Evolutionary conservation across 1,284 basidiomycete species (phyloP), one percentile per base, ranked within the genome.

Genomic region (Ustilago curta): DNA sequence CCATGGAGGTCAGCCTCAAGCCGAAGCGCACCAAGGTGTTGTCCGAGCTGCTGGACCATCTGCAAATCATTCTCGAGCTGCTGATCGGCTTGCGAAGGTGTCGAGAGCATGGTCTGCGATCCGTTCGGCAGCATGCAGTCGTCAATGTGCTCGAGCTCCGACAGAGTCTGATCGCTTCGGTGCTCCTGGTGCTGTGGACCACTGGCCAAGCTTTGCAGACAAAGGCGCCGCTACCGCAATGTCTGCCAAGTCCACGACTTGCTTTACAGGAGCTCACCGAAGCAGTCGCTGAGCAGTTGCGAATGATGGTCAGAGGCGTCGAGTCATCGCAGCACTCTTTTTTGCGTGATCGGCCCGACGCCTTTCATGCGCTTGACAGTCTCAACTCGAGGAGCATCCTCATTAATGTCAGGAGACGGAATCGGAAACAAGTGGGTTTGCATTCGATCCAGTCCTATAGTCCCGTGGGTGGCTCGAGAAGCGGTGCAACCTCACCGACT

Each of bases 141-240:
- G 77, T 86, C 31, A 86, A 87, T 48, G 86, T 88, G 21, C 70
- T 87, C n/a, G 85, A 86, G 8, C 76, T 87, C 8, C 81, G 87
- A 2, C 84, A 86, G 32, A 87, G 87, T 60, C 58, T 88, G 11
- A 86, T 87, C 32, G 80, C 85, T 0, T 77, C 86, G 1, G 78
- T 88, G n/a, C 77, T 87, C 18, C 76, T 87, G 47, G 86, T 83
- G 32, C 70, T 88, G 2, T 88, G 86, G 85, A 85, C 86, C 0
- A 79, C 84, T 21, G 84, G 82, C 0, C 87, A 87, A 58, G 84
- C 87, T 0, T 84, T 88, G 70, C 80, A 85, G 21, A 87, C 87
- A 0, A 80, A 85, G 14, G 77, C 81, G 18, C 86, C 87, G 2
- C 74, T 88, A 8, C 87, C 87, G 1, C 87, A 88, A 58, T 87